Conservation (phyloP, 306 rosid species). For the Dryas drummondii region DNA sequence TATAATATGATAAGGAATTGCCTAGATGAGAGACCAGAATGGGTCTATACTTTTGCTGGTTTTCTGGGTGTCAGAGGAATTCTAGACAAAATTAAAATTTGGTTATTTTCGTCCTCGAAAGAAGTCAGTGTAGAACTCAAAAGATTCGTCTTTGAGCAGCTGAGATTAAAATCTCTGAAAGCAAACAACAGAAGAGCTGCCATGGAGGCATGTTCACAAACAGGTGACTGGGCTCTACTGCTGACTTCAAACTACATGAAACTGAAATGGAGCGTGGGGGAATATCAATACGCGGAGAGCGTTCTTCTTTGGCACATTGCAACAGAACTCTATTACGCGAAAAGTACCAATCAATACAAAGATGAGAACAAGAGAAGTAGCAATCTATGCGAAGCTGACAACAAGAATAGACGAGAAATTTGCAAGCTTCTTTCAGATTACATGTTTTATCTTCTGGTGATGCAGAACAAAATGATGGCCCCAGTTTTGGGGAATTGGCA, state of each 20-base stretch:
- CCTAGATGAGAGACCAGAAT: conserved; percentile 12
- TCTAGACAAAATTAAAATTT: conserved; percentile 4
- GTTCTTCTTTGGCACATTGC: conserved; percentile 40
- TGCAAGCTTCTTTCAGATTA: conserved; percentile 33
- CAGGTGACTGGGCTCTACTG: conserved; percentile 31
- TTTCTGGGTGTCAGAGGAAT: neutral
- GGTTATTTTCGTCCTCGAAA: neutral
- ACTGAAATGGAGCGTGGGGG: conserved; percentile 24
- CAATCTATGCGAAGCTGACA: rapidly evolving
- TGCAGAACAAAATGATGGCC: conserved; percentile 24
- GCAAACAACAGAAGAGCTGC: neutral
- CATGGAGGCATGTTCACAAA: conserved; percentile 12
- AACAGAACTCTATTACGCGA: conserved; percentile 12
- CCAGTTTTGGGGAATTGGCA: conserved; percentile 30
- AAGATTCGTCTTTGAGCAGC: conserved; percentile 14
- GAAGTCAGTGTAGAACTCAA: neutral
- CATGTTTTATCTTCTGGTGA: conserved; percentile 30
- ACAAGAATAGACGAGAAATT: neutral
- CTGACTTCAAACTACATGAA: neutral
- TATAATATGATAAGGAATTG: conserved; percentile 26
- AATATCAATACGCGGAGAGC: conserved; percentile 29
- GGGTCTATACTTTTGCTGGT: neutral
- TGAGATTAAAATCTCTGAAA: neutral
- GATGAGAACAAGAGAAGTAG: too few relatives aligned
- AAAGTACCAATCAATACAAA: too few relatives aligned